A percentile compares a stretch with the other conserved stretches of the same genome.
Conservation (phyloP, 495 filamentous ascomycete genomes). For the Glonium stellatum region DNA sequence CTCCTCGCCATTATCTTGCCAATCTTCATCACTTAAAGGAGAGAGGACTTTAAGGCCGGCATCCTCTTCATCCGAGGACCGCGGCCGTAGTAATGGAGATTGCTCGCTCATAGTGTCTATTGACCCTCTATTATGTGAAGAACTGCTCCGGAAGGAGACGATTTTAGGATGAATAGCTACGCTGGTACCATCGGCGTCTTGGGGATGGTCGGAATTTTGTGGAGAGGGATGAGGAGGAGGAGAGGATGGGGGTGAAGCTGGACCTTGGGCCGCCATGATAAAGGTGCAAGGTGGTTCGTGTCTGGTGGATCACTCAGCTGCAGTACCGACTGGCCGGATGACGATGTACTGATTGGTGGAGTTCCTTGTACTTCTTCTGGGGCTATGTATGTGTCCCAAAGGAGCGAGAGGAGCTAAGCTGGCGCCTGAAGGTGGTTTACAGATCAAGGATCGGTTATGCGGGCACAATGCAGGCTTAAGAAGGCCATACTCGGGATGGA, state of each 20-base stretch:
- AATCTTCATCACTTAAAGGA: constrained; percentile 31
- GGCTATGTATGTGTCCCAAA: too few relatives aligned
- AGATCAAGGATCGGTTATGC: not conserved
- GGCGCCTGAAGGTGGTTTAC: too few relatives aligned
- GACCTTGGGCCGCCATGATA: not conserved
- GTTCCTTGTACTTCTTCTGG: not conserved
- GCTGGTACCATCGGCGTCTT: not conserved
- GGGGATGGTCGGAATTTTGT: not conserved
- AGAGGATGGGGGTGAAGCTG: constrained; percentile 9
- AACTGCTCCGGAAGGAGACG: constrained; percentile 2
- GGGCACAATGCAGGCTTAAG: not conserved
- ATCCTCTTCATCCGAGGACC: constrained; percentile 35
- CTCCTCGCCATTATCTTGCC: constrained; percentile 43
- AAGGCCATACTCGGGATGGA: not conserved
- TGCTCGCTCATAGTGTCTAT: constrained; percentile 43
- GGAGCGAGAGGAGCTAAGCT: too few relatives aligned
- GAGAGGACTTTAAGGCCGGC: constrained; percentile 18
- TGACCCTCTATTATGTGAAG: not conserved
- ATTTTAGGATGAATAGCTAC: not conserved
- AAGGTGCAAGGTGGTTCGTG: constrained; percentile 1
- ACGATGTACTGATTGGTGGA: not conserved
- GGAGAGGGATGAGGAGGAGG: constrained; percentile 5
- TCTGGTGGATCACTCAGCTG: constrained; percentile 4
- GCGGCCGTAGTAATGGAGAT: constrained; percentile 51
- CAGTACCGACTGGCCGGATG: constrained; percentile 1